Base-by-base conservation (phyloP, 371 early-diverging fungal genomes). In the Lichtheimia ornata region DNA sequence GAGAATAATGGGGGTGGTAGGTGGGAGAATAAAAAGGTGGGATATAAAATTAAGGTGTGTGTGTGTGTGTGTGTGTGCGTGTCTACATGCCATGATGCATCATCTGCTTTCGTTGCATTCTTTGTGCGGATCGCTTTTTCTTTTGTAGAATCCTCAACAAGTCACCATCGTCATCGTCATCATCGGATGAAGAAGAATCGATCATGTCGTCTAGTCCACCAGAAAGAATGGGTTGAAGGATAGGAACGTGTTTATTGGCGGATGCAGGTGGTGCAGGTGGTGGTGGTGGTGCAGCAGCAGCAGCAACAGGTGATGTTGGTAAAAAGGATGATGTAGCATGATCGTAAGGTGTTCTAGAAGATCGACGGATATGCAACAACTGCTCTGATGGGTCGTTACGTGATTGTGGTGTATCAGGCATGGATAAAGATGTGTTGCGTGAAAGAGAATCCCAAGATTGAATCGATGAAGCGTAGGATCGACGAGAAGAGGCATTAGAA, bases 391-490 rank as follows among this genome's bases (percentile, higher is more conserved):
- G 41, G 41, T 40, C 18, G 13, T 27, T 30, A 25, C 57, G 22
- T 7, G 53, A 53, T 12, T 51, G 49, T 42, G 50, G 17, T 25
- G 56, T 56, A n/a, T 45, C 52, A 14, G 45, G 49, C 14, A 54
- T 63, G 5, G 53, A 42, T 5, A 52, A 28, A 1, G 53, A 63
- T 15, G 63, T 63, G 50, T 72, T 70, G 44, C 74, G 63, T 9
- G 73, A 65, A 28, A 72, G 62, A 20, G 66, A 58, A 30, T 67
- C 69, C 51, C 59, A 63, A 14, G 73, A 70, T 7, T 59, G 69
- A 44, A 53, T 67, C 14, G 75, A 75, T n/a, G 47, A 47, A 17
- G 51, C 62, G 45, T 59, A 70, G n/a, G 80, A 79, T 14, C 61
- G 65, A 13, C 53, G 50, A 14, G 77, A 77, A 15, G 71, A 71